Evolutionary conservation across 305 asterid species (phyloP).

Genomic region (Fraxinus latifolia): DNA sequence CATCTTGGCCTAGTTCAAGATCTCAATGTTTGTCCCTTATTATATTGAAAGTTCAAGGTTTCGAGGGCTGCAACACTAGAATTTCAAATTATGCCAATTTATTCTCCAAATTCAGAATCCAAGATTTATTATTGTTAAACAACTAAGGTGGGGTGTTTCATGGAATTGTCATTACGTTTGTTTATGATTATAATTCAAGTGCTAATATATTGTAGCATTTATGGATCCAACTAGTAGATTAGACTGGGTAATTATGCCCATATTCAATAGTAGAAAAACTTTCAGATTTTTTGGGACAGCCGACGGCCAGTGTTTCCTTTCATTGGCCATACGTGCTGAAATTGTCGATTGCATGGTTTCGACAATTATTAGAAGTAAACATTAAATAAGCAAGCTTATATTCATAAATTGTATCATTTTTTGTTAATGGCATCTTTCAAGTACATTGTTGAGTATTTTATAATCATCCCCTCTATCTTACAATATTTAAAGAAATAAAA

Average conservation of each 20-base stretch:
- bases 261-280: neutral
- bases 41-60: neutral
- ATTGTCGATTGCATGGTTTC: neutral
- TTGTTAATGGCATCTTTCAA: neutral
- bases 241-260: neutral
- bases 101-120: neutral
- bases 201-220: neutral
- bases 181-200: neutral
- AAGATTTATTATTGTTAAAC: neutral
- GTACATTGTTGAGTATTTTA: neutral
- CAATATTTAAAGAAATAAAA: neutral
- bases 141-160: neutral
- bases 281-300: neutral
- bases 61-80: neutral
- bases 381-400: neutral
- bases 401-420: neutral
- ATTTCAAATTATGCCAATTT: neutral
- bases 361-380: neutral
- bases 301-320: neutral
- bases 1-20: neutral
- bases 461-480: neutral
- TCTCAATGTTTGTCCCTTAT: neutral
- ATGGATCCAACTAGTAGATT: neutral
- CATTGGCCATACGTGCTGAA: neutral
- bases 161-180: neutral